Evolutionary conservation across 805 yeast species (phyloP), one percentile per base, ranked within the genome.

Genomic region (Metschnikowia matae): DNA sequence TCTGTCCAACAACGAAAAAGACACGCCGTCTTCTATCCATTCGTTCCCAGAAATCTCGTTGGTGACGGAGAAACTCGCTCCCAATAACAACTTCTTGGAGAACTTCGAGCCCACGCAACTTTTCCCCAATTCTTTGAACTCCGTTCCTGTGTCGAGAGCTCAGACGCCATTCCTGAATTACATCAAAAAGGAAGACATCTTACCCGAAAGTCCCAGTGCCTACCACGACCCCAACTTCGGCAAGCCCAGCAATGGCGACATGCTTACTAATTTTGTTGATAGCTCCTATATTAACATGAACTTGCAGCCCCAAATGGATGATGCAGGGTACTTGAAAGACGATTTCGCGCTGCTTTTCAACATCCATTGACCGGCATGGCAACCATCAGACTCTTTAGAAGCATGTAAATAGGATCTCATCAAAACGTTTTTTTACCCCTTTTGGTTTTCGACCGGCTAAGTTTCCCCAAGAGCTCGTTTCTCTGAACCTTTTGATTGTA

Each of bases 401-500:
- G 33, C 11, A 29, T 15, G 20, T 29, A 18, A 26, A 18, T 41
- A 21, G 7, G 32, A 10, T 29, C 4, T 7, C 1, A 40, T 39
- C n/a, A 54, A 40, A 48, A 54, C 44, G 53, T 55, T 51, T 51
- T 54, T 35, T 54, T 56, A 29, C 56, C 54, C 6, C 51, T 44
- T 50, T 60, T 65, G 44, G 48, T 55, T 48, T 66, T 69, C 5
- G 67, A 53, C 48, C 62, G 59, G 39, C 64, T 63, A 55, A 72
- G 62, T 48, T 64, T 63, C 48, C 61, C 73, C 43, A 69, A 53
- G 23, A 73, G 60, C 53, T 72, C 76, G 39, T 73, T 71, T 46
- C 92, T 74, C 58, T 87, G 79, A 46, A 86, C 59, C 59, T 88
- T 81, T 65, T 94, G 97, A 6, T 96, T 87, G 63, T 91, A 90